Evolutionary conservation across 768 basidiomycete species (phyloP).

Genomic region (Galerina sulciceps): DNA sequence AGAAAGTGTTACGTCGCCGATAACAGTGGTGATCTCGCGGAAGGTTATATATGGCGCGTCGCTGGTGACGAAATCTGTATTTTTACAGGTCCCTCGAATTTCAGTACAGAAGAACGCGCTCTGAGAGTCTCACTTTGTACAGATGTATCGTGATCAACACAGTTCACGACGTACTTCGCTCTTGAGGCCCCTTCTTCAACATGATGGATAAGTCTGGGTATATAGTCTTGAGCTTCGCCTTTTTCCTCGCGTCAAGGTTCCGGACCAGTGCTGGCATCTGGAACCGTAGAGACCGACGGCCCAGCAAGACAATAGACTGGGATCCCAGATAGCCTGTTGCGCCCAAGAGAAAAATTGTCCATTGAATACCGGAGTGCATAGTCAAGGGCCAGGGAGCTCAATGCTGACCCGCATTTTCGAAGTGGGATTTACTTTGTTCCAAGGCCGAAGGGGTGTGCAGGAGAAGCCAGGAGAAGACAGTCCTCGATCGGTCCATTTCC

Average conservation of each 20-base stretch:
- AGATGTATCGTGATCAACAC: constrained; percentile 40
- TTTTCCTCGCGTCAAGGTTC: constrained; percentile 31
- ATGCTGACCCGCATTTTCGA: too few species aligned
- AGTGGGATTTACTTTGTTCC: too few species aligned
- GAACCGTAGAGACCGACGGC: constrained; percentile 22
- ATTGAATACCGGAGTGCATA: too few species aligned
- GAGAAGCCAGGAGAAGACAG: too few species aligned
- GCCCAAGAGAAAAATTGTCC: constrained; percentile 43
- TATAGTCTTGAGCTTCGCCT: constrained; percentile 30
- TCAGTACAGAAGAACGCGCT: not conserved
- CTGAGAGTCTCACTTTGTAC: constrained; percentile 30
- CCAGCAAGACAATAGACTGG: constrained; percentile 36
- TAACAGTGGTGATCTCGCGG: constrained; percentile 32
- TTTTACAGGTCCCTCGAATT: not conserved
- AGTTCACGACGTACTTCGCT: constrained; percentile 43
- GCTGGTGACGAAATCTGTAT: constrained; percentile 36
- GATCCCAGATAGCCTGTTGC: constrained; percentile 51
- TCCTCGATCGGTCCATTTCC: too few species aligned
- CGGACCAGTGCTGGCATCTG: constrained; percentile 41
- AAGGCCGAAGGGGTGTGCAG: too few species aligned
- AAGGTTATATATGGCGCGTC: constrained; percentile 30
- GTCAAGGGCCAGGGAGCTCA: too few species aligned
- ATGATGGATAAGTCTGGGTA: constrained; percentile 38
- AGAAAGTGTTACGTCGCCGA: constrained; percentile 36
- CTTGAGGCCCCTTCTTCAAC: constrained; percentile 38